phyloP scores from a whole-genome alignment of 2,329 filamentous ascomycete species.

The Paraconiothyrium brasiliense region DNA sequence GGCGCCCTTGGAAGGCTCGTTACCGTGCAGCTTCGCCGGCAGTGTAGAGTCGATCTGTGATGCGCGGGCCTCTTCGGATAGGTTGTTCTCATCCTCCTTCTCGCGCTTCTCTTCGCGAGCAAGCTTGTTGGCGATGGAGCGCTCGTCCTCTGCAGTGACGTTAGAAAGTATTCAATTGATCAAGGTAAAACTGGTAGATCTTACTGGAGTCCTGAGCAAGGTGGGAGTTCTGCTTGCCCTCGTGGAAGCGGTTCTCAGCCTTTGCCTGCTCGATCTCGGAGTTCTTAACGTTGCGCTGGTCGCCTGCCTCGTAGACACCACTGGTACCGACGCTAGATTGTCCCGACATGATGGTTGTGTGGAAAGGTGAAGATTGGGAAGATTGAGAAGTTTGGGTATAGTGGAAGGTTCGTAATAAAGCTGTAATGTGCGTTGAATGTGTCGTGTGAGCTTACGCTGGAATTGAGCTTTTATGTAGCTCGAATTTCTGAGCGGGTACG shows the following conservation, averaged over 20 bases:
- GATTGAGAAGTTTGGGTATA: background rate
- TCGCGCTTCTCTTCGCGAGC: constrained; percentile 68
- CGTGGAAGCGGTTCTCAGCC: constrained; percentile 66
- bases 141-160: constrained; percentile 69
- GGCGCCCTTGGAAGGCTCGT: constrained; percentile 76
- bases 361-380: background rate
- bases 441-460: background rate
- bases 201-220: constrained; percentile 75
- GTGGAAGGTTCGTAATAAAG: background rate
- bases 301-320: constrained; percentile 76
- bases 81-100: constrained; percentile 47
- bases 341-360: constrained; percentile 56
- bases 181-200: constrained; percentile 28
- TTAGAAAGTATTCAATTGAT: background rate
- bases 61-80: constrained; percentile 47
- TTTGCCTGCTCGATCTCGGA: constrained; percentile 59
- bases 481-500: background rate
- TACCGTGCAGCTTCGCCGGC: constrained; percentile 71
- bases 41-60: constrained; percentile 68
- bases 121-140: constrained; percentile 76
- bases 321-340: constrained; percentile 73
- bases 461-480: constrained; percentile 9
- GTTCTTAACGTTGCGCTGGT: constrained; percentile 73
- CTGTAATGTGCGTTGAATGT: background rate
- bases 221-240: constrained; percentile 77